These are phyloP conservation scores for Rhizopogon vulgaris DNA, from an alignment of 768 basidiomycete genomes.

Conservation along the genomic window DNA sequence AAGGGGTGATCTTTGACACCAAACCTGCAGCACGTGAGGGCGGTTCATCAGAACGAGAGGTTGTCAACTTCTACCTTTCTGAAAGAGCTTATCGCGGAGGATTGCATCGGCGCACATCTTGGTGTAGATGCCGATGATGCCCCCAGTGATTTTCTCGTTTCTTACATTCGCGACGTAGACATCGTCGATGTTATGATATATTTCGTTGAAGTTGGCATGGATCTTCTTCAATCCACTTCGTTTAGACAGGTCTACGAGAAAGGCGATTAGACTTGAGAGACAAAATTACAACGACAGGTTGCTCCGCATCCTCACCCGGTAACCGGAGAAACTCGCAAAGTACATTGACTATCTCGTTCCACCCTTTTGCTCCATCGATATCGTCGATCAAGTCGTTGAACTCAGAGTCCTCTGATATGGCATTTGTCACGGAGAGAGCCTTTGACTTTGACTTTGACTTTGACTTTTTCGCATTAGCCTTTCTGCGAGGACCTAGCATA, in stretches of 20 bases:
- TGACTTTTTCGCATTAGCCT: constrained; percentile 15
- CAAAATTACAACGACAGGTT: neutral
- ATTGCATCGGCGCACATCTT: constrained; percentile 59
- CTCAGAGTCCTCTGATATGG: constrained; percentile 2
- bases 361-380: constrained; percentile 43
- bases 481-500: constrained; percentile 24
- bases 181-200: constrained; percentile 45
- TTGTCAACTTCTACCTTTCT: constrained; percentile 36
- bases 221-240: constrained; percentile 59
- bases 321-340: constrained; percentile 47
- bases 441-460: constrained; percentile 15
- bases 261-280: constrained; percentile 1
- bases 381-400: constrained; percentile 24
- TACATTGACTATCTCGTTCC: constrained; percentile 39
- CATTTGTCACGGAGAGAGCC: neutral
- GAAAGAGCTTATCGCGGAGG: constrained; percentile 52
- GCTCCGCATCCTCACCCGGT: constrained; percentile 40
- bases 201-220: constrained; percentile 48
- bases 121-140: constrained; percentile 55
- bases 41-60: neutral
- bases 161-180: constrained; percentile 36
- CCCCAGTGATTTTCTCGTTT: constrained; percentile 47
- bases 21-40: constrained; percentile 34
- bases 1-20: constrained; percentile 48
- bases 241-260: constrained; percentile 41